A percentile compares a stretch with the other conserved stretches of the same genome.
phyloP scores from a whole-genome alignment of 2,329 filamentous ascomycete species.

The Aspergillus sp. region DNA sequence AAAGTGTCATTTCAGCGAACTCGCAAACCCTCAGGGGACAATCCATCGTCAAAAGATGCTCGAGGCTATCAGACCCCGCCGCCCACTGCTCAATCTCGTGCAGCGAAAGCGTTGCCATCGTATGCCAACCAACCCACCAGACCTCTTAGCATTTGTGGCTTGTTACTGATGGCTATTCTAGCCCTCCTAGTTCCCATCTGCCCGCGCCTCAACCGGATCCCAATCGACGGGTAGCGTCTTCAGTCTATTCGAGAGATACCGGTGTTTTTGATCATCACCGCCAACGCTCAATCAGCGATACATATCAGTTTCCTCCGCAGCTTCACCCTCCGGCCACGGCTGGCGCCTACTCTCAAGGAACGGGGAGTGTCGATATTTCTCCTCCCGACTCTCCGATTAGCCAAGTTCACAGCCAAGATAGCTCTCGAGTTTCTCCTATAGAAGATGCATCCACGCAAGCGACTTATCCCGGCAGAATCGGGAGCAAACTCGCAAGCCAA shows the following conservation, averaged over 20 bases:
- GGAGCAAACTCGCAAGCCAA: conserved; percentile 26
- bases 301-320: conserved; percentile 10
- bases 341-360: background rate
- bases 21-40: conserved; percentile 46
- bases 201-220: conserved; percentile 18
- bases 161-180: conserved; percentile 13
- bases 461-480: background rate
- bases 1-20: conserved; percentile 47
- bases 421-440: conserved; percentile 42
- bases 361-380: conserved; percentile 45
- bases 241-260: conserved; percentile 57
- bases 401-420: conserved; percentile 29
- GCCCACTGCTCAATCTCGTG: conserved; percentile 25
- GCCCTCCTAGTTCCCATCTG: conserved; percentile 14
- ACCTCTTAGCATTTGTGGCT: background rate
- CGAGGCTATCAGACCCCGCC: conserved; percentile 42
- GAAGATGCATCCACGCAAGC: conserved; percentile 23
- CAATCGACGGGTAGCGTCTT: conserved; percentile 54
- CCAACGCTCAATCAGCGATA: conserved; percentile 19
- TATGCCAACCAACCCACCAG: conserved; percentile 26
- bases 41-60: conserved; percentile 48
- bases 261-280: conserved; percentile 28
- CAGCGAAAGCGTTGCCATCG: conserved; percentile 37
- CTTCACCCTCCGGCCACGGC: background rate
- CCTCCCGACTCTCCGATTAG: conserved; percentile 45